phyloP scores from a whole-genome alignment of 208 protist genomes.

The Naegleria gruberi region DNA sequence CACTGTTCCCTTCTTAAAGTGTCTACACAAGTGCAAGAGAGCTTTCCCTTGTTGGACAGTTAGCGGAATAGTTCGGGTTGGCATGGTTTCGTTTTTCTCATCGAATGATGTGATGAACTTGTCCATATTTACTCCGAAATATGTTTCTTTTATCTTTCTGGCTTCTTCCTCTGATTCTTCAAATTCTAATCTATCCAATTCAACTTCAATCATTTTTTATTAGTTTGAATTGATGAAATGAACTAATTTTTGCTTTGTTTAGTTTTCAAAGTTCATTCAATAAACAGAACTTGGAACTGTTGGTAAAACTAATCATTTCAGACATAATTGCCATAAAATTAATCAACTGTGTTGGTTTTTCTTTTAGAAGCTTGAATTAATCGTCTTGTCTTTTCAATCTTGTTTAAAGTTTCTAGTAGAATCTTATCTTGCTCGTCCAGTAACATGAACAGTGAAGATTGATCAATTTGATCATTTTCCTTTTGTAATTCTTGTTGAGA shows the following conservation, averaged over 20 bases:
- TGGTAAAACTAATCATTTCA: too few species aligned
- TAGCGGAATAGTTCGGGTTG: neutral
- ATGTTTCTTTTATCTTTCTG: neutral
- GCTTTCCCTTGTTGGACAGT: neutral
- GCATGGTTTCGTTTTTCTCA: neutral
- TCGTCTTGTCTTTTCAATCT: neutral
- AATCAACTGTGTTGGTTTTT: neutral
- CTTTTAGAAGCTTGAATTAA: neutral
- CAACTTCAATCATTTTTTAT: neutral
- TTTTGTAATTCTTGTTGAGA: too few species aligned
- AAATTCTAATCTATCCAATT: neutral
- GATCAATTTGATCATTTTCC: neutral
- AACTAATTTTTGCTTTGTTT: too few species aligned
- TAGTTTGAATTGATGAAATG: too few species aligned
- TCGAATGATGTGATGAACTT: neutral
- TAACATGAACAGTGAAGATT: neutral
- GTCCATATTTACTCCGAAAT: neutral
- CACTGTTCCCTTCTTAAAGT: neutral
- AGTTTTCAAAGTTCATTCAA: too few species aligned
- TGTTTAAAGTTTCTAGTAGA: neutral
- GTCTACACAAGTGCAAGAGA: neutral
- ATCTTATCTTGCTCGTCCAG: neutral
- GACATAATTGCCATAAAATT: too few species aligned
- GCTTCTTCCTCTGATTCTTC: neutral
- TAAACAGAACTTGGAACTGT: too few species aligned